Evolutionary conservation across 192 early-diverging fungal genomes (phyloP), one percentile per base, ranked within the genome.

Genomic region (Coemansia sp.): DNA sequence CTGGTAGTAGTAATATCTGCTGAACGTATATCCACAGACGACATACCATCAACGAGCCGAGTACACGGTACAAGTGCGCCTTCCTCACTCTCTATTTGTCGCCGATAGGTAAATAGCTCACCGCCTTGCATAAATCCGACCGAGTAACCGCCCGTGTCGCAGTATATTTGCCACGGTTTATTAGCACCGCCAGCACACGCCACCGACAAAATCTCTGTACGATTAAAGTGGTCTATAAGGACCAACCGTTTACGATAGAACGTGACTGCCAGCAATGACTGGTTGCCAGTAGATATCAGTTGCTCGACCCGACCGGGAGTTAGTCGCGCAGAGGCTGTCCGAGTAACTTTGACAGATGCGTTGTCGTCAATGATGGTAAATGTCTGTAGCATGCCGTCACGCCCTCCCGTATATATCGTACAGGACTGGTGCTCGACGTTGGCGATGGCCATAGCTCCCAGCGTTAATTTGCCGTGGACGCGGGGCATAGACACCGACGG

Each of bases 281-380:
- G 70, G n/a, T 82, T 5, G 30, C 19, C 30, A 37, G 33, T n/a
- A 16, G 39, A 72, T 3, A 86, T 21, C 38, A 85, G 74, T 13
- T 78, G 76, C 74, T 94, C 93, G 32, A 94, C 57, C 88, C 91
- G 91, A 7, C 93, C 94, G 39, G 82, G 84, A 6, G 94, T 94
- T 35, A 96, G 80, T 62, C 87, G 87, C n/a, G 86, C 82, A 10
- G n/a, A 32, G 13, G 53, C 17, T 42, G 33, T 40, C 46, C 47
- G 47, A n/a, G 64, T 66, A 39, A 6, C 13, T n/a, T 39, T 2
- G 13, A 44, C n/a, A 50, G 52, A 13, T 32, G 42, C 19, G n/a
- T 42, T 19, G 35, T 30, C 43, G 35, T 30, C 43, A n/a, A 32
- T 6, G 47, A 42, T 33, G 3, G 40, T 10, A 57, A 67, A 19